These are phyloP conservation scores for Wickerhamiella nectarea DNA, from an alignment of 805 yeast genomes.

Conservation along the genomic window DNA sequence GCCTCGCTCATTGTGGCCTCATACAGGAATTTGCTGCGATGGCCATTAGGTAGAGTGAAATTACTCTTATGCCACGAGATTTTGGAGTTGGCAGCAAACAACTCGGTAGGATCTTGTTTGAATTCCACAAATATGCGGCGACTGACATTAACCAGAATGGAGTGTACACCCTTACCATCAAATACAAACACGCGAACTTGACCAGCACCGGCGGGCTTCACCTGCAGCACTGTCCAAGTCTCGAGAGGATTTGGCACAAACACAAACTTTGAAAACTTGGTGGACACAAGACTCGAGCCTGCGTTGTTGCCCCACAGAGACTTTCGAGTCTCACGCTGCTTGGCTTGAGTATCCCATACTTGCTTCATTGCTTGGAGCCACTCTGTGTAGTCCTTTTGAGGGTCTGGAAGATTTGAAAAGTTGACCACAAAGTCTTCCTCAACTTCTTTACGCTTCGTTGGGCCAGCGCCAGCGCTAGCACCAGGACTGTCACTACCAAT, in stretches of 20 bases:
- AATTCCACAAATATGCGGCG: conserved; percentile 59
- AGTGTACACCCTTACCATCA: conserved; percentile 60
- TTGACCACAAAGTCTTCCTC: conserved; percentile 19
- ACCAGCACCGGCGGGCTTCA: conserved; percentile 51
- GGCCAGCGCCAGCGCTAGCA: no score
- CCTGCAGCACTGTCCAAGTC: conserved; percentile 77
- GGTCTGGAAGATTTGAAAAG: conserved; percentile 19
- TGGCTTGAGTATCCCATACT: conserved; percentile 76
- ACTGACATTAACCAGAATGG: conserved; percentile 59
- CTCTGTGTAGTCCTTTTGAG: conserved; percentile 29
- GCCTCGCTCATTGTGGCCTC: conserved; percentile 57
- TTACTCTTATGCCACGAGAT: conserved; percentile 40
- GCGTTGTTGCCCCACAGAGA: conserved; percentile 62
- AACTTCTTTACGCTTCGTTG: conserved; percentile 31
- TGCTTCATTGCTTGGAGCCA: conserved; percentile 61
- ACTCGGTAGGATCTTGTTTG: conserved; percentile 23
- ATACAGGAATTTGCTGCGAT: conserved; percentile 36
- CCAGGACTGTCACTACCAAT: conserved; percentile 32
- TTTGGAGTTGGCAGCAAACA: neutral
- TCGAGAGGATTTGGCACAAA: conserved; percentile 7
- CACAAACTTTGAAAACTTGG: conserved; percentile 44
- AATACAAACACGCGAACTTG: conserved; percentile 57
- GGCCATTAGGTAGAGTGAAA: conserved; percentile 60
- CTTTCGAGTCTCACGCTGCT: conserved; percentile 55
- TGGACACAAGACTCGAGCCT: conserved; percentile 45